Evolutionary conservation across 2,329 filamentous ascomycete species (phyloP), one percentile per base, ranked within the genome.

Genomic region (Pseudopyricularia cyperi): DNA sequence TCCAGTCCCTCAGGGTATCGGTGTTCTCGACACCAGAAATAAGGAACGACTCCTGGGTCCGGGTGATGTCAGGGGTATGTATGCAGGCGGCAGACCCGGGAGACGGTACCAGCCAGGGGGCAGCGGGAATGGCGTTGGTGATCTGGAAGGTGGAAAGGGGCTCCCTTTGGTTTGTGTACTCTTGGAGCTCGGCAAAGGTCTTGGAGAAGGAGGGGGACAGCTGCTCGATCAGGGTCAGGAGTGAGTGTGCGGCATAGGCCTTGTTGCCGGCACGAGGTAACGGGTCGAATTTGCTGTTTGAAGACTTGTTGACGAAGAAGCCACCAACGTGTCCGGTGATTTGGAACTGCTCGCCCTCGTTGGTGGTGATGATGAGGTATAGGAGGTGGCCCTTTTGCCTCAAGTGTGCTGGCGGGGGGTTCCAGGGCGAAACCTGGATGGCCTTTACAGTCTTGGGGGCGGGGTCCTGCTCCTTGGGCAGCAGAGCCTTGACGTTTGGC

Each of bases 271-370:
- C 75, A 57, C 86, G 81, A 7, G 90, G 90, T 59, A 82, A 83
- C 9, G 93, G 93, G 66, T 97, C 93, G 62, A 98, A 98, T 69
- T 93, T 96, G 70, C 79, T 80, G 69, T 93, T 96, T 52, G 89
- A 93, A 30, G 87, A 96, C 68, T 90, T 95, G 77, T 95, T 98
- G 62, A 97, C 86, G 66, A 85, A 98, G 74, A 98, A 98, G 19
- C 93, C 93, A 14, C 89, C 90, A 50, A 95, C 86, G 61, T 96
- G 89, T 14, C 88, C 82, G 9, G 94, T 98, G 62, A 98, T 85
- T 67, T 96, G 89, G 67, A 86, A 83, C 66, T 95, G 89, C 70
- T 98, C 93, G 56, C 90, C 90, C 69, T 98, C 93, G 60, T 89
- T 91, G 53, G 90, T 97, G 15, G 85, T 91, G 44, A 93, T 76